phyloP scores from a whole-genome alignment of 1,284 basidiomycete species.

The Veloboletus limbatus region DNA sequence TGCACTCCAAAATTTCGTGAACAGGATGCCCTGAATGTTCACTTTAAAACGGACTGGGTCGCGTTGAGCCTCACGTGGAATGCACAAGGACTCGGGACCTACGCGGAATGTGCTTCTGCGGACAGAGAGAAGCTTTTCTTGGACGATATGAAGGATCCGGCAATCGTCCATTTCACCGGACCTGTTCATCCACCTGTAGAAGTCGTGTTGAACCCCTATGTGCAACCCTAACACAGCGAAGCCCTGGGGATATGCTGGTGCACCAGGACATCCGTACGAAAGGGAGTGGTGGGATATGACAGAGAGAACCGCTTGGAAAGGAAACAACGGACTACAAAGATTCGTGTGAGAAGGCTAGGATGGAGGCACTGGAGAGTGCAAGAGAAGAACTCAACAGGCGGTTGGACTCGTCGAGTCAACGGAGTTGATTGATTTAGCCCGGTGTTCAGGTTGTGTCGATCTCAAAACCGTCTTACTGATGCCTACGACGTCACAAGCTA shows the following conservation, averaged over 20 bases:
- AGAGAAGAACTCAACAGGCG: constrained; percentile 11
- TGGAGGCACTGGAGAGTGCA: constrained; percentile 6
- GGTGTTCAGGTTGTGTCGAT: no score
- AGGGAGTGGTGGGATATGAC: constrained; percentile 48
- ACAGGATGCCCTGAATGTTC: constrained; percentile 52
- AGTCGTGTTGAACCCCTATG: constrained; percentile 47
- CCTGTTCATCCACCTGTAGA: constrained; percentile 47
- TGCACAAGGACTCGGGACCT: constrained; percentile 56
- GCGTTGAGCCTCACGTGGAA: constrained; percentile 48
- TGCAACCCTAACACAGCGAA: constrained; percentile 54
- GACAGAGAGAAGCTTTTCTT: constrained; percentile 38
- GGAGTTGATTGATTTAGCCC: neutral
- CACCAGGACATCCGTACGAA: constrained; percentile 49
- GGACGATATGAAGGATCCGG: constrained; percentile 39
- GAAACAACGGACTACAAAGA: constrained; percentile 26
- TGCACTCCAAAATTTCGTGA: constrained; percentile 38
- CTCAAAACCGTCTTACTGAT: neutral
- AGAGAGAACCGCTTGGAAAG: constrained; percentile 43
- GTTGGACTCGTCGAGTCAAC: neutral
- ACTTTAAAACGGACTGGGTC: constrained; percentile 43
- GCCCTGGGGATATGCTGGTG: constrained; percentile 56
- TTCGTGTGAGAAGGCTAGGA: constrained; percentile 15
- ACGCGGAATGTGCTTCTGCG: constrained; percentile 37
- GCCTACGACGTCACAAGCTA: neutral
- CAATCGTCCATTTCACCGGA: constrained; percentile 58